phyloP scores from a whole-genome alignment of 768 basidiomycete genomes.

The Mycena leptocephala region DNA sequence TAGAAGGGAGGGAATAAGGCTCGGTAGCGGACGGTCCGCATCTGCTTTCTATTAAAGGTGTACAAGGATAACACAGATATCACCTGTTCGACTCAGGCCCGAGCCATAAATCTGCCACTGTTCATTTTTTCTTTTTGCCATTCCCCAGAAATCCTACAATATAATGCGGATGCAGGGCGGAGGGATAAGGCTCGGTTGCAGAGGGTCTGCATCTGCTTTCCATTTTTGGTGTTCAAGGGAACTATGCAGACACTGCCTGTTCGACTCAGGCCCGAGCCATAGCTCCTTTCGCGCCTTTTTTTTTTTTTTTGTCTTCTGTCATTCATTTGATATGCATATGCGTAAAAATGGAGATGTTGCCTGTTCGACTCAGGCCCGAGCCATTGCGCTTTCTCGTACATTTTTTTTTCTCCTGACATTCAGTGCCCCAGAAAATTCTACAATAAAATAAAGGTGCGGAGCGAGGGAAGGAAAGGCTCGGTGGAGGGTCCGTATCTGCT shows the following conservation, averaged over 20 bases:
- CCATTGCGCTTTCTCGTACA: too few species aligned
- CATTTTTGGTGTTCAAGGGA: not conserved
- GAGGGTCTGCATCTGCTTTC: constrained; percentile 7
- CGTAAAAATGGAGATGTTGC: too few species aligned
- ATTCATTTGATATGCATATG: not conserved
- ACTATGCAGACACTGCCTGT: not conserved
- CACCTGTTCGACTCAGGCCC: constrained; percentile 9
- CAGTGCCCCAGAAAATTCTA: too few species aligned
- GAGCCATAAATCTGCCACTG: too few species aligned
- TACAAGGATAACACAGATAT: not conserved
- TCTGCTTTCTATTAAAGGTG: not conserved
- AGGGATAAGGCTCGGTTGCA: not conserved
- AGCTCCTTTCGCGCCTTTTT: too few species aligned
- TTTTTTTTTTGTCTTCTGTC: not conserved
- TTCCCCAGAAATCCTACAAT: not conserved
- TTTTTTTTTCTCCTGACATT: too few species aligned
- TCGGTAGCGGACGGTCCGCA: not conserved
- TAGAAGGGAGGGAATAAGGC: not conserved
- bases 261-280: constrained; percentile 15
- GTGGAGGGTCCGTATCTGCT: too few species aligned
- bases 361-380: not conserved
- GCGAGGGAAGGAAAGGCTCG: too few species aligned
- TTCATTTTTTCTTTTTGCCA: not conserved
- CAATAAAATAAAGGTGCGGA: not conserved
- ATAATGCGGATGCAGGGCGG: too few species aligned